Evolutionary conservation across 805 yeast species (phyloP), one percentile per base, ranked within the genome.

Genomic region (Komagataella mondaviorum): DNA sequence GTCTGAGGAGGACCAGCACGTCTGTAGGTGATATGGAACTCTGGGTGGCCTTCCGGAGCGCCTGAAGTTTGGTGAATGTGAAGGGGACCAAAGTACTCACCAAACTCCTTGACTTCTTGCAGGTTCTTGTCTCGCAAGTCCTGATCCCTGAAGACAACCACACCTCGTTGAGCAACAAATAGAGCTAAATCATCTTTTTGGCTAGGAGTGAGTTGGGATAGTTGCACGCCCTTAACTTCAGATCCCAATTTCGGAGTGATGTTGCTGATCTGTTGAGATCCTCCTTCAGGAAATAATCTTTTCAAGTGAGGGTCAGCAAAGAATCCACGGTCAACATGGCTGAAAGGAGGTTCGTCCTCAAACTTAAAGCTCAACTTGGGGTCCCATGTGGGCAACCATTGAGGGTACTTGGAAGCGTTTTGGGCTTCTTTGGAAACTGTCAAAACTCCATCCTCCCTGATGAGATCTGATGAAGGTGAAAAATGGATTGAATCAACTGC

Each of bases 51-150:
- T 55, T 66, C 69, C 30, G 85, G 88, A 14, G 85, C 81, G 20
- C 89, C 88, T 8, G 85, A 78, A 10, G 86, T 80, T 48, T 88
- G 87, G 61, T 85, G 90, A 54, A 82, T 73, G 63, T 85, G 89
- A 54, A 80, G 71, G 43, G 81, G 80, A 39, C 91, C 90, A 61
- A 80, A 85, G 61, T 83, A 77, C 48, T 65, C 66, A 49, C 85
- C 87, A 65, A 71, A 81, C 45, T 82, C 70, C 45, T 63, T 68
- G 49, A 67, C 63, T 56, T 71, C 73, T 24, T 66, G 69, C 3
- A 80, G 77, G 5, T 83, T 78, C 52, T 73, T 65, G 12, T 73
- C 69, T 48, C 78, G 76, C 55, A 85, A 74, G 62, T 85, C 88
- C 64, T 83, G 88, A 54, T 78, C 73, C 60, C 83, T 72, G 63